Percentiles rank a stretch among this genome's conserved stretches.
Evolutionary conservation across 169 alveolate species (phyloP).

Genomic region (Toxoplasma gondii): DNA sequence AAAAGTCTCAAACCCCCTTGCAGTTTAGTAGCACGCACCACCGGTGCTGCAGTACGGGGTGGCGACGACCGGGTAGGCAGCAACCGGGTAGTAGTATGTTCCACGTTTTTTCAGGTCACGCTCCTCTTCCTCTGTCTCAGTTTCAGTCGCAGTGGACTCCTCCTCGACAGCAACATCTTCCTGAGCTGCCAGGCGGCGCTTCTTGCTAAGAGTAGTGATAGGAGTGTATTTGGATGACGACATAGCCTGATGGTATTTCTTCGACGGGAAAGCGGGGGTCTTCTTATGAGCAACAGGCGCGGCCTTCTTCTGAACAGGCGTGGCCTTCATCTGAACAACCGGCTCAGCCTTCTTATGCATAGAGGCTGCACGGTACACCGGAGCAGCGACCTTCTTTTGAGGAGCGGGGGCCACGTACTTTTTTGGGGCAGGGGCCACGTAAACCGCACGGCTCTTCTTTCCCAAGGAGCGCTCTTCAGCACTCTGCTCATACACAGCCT

Average conservation of each 20-base stretch:
- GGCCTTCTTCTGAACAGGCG: not conserved
- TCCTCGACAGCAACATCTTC: slow-evolving; percentile 13
- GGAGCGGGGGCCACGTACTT: slow-evolving; percentile 4
- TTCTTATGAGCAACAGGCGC: not conserved
- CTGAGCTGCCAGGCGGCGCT: not conserved
- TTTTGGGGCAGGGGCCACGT: slow-evolving; percentile 12
- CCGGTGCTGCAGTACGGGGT: slow-evolving; percentile 16
- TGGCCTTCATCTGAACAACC: not conserved
- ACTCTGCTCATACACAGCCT: not conserved
- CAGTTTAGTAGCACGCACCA: not conserved
- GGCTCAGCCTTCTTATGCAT: not conserved
- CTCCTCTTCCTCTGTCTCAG: not conserved
- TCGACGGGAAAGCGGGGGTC: not conserved
- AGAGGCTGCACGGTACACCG: slow-evolving; percentile 5
- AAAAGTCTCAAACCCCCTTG: not conserved
- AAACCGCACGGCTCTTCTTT: slow-evolving; percentile 12
- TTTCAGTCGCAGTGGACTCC: not conserved
- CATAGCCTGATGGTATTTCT: not conserved
- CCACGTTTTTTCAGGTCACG: slow-evolving; percentile 29
- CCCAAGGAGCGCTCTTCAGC: slow-evolving; percentile 2
- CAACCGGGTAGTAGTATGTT: slow-evolving; percentile 24
- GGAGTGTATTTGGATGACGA: not conserved
- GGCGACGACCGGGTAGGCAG: slow-evolving; percentile 24
- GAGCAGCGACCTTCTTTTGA: slow-evolving; percentile 10
- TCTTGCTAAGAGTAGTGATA: not conserved